These are phyloP conservation scores for Cladosporium austrohemisphaericum DNA, from an alignment of 2,329 filamentous ascomycete genomes.

Conservation along the genomic window DNA sequence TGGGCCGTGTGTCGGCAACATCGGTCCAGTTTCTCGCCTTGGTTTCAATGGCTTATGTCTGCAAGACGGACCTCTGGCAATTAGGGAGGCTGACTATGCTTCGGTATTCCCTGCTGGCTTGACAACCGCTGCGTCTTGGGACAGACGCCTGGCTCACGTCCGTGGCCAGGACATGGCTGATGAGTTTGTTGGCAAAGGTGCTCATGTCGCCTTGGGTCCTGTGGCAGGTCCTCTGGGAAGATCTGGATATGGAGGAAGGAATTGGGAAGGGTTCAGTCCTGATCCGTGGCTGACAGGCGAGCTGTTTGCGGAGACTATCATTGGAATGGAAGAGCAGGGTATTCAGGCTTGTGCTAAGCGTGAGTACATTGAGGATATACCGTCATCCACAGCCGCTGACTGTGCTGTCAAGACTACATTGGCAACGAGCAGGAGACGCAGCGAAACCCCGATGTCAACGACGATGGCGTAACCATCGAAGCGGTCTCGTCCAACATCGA, in stretches of 20 bases:
- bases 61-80: conserved; percentile 39
- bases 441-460: conserved; percentile 18
- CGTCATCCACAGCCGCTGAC: conserved; percentile 58
- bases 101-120: conserved; percentile 40
- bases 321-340: conserved; percentile 41
- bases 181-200: conserved; percentile 30
- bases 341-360: conserved; percentile 44
- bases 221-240: conserved; percentile 39
- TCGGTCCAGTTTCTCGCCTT: conserved; percentile 45
- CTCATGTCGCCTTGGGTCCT: conserved; percentile 57
- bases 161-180: conserved; percentile 33
- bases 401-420: conserved; percentile 58
- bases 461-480: conserved; percentile 31
- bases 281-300: conserved; percentile 66
- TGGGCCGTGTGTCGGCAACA: conserved; percentile 55
- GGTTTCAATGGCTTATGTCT: conserved; percentile 36
- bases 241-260: conserved; percentile 19
- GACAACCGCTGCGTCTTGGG: conserved; percentile 39
- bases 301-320: conserved; percentile 53
- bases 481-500: conserved; percentile 33
- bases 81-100: conserved; percentile 36
- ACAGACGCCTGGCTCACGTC: conserved; percentile 32
- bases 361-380: conserved; percentile 42
- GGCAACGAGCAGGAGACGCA: conserved; percentile 48
- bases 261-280: conserved; percentile 43